Base-by-base conservation (phyloP, 495 filamentous ascomycete species). In the Haplographium delicatum region DNA sequence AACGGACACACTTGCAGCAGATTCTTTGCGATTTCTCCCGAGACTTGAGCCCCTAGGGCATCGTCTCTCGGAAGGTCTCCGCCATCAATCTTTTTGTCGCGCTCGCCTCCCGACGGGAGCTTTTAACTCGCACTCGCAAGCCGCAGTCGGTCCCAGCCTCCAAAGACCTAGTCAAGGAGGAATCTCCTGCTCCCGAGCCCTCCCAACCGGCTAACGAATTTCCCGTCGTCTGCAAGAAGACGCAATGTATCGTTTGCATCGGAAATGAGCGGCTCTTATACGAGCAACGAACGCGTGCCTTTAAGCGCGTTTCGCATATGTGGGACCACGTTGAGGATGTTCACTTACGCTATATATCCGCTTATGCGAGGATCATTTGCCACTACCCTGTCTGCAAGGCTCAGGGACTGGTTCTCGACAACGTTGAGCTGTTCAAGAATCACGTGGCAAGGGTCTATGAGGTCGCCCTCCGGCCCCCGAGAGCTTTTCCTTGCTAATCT, bases 371-470 rank as follows among this genome's bases (percentile, higher is more conserved):
- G 27, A 22, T 39, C 13, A 23, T 51, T 15, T 62, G 47, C 44
- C 37, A 45, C 6, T 50, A 58, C 44, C 51, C 56, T 25, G 31
- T 33, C n/a, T 61, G 46, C 35, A 58, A 58, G 40, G 23, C 45
- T 24, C 38, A 48, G 38, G 56, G 43, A 31, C 24, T 56, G 24
- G 19, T 51, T 35, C 37, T 61, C 24, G 20, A 40, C 19, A 50
- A 28, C 35, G 28, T 58, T 15, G 50, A 44, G 33, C 34, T 30
- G 30, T 57, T 62, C 46, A 62, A 60, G 54, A 62, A 62, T 54
- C 53, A 60, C 44, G 50, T 52, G 24, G 52, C 26, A 16, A 47
- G 4, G 4, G 8, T 37, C 7, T 23, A 47, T 28, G 27, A 47
- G 28, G 51, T 62, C 41, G 27, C 25, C n/a, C 44, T 58, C 24